These are phyloP conservation scores for Mucor sp. DNA, from an alignment of 371 early-diverging fungal genomes.

Conservation along the genomic window DNA sequence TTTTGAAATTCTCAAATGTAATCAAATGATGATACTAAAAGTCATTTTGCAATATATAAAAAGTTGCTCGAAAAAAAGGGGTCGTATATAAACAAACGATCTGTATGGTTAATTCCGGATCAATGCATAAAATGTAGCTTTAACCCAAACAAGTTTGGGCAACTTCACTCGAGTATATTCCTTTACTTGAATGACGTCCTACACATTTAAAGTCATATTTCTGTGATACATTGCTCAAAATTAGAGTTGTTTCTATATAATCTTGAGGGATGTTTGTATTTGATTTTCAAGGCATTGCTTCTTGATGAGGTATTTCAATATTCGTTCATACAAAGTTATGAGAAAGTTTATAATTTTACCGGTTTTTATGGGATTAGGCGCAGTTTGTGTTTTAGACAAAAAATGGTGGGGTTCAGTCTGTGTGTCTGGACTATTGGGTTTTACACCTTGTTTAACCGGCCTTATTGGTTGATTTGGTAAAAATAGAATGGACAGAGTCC, in stretches of 20 bases:
- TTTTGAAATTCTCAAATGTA: neutral
- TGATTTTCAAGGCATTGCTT: neutral
- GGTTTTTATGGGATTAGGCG: neutral
- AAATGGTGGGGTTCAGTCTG: slow-evolving; percentile 3
- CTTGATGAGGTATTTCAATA: neutral
- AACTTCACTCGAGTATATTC: neutral
- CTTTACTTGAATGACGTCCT: neutral
- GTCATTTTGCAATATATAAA: neutral
- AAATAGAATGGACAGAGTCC: slow-evolving; percentile 7
- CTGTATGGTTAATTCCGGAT: neutral
- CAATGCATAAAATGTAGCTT: slow-evolving; percentile 1
- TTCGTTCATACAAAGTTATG: neutral
- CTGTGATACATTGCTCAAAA: neutral
- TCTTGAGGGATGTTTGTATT: neutral
- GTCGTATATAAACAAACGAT: neutral
- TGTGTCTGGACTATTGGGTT: slow-evolving; percentile 5
- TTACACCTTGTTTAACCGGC: slow-evolving; percentile 7
- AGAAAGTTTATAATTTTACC: slow-evolving; percentile 1
- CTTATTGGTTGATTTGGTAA: slow-evolving; percentile 21
- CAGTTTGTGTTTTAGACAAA: neutral
- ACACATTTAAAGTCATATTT: neutral
- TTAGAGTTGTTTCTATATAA: neutral
- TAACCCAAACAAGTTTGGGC: neutral
- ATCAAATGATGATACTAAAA: neutral
- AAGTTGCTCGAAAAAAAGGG: neutral